Evolutionary conservation across 495 filamentous ascomycete species (phyloP), one percentile per base, ranked within the genome.

Genomic region (Cetradonia linearis): DNA sequence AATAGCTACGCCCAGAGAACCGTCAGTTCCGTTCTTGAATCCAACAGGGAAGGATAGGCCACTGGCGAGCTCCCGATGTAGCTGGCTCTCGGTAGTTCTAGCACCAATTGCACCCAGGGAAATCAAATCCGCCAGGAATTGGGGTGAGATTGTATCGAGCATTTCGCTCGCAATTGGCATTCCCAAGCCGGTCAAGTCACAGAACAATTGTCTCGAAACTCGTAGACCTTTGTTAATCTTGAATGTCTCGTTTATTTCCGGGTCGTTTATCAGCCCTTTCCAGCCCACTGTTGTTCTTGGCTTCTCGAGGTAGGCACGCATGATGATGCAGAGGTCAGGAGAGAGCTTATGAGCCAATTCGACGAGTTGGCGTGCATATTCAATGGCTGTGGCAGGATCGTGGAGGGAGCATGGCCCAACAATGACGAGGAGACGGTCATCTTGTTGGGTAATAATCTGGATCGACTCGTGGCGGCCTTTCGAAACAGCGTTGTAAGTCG

Each of bases 11-110:
- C 85, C 83, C 40, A 97, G 73, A 1, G 86, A 85, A 23, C 94
- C 94, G 71, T 99, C 94, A 31, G 94, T 99, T 59, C 94, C 94
- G 71, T 99, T 99, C 80, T 99, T 99, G 84, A 99, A 99, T 46
- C 94, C 94, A 14, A 99, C 89, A 2, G 94, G 93, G 83, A 97
- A 99, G 56, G 86, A 91, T 25, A 97, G 74, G 65, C 94, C 94
- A 42, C 88, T 94, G 1, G 94, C 92, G 65, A 99, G 73, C 70
- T 99, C 94, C 47, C 94, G 83, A 72, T 99, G 94, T 59, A 99
- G 77, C 73, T 99, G 94, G 42, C 83, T 88, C 72, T 99, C 94
- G 0, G 94, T 97, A 14, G 94, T 99, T 56, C 94, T 82, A 11
- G 94, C 94, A 48, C 94, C 94, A 60, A 99, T 86, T 16, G 94